phyloP scores from a whole-genome alignment of 2,329 filamentous ascomycete species.

The Arachnomyces sp. region DNA sequence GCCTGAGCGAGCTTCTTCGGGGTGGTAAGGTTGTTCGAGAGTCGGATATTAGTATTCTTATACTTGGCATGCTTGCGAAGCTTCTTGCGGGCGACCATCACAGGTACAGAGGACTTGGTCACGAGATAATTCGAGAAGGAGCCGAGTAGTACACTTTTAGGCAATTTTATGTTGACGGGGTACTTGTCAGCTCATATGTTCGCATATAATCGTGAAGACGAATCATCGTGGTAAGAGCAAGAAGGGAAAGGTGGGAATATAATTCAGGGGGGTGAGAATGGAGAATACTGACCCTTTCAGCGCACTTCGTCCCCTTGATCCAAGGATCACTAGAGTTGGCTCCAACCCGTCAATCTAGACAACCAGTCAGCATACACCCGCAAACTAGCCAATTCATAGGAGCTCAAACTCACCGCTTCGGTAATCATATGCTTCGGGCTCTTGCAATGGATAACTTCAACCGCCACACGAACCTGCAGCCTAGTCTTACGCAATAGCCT shows the following conservation, averaged over 20 bases:
- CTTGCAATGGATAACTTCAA: constrained; percentile 98
- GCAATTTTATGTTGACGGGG: background rate
- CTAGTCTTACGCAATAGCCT: constrained; percentile 81
- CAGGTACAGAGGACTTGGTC: constrained; percentile 89
- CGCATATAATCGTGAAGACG: background rate
- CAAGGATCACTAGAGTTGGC: constrained; percentile 86
- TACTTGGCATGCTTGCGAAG: constrained; percentile 79
- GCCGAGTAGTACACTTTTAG: constrained; percentile 71
- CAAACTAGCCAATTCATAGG: background rate
- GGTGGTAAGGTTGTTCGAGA: constrained; percentile 74
- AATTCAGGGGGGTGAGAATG: background rate
- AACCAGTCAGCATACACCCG: constrained; percentile 9
- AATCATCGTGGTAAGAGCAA: constrained; percentile 2
- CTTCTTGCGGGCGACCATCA: constrained; percentile 94
- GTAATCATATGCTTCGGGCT: constrained; percentile 93
- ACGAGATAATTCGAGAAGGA: constrained; percentile 97
- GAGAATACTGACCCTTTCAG: constrained; percentile 67
- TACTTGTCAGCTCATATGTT: background rate
- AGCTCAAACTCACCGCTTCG: constrained; percentile 57
- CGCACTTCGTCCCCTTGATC: constrained; percentile 81
- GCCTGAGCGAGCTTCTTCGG: constrained; percentile 62
- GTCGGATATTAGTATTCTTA: constrained; percentile 59
- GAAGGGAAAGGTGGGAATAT: background rate
- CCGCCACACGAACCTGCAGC: constrained; percentile 82
- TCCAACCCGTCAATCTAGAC: constrained; percentile 76